Evolutionary conservation across 2,329 filamentous ascomycete species (phyloP).

Genomic region (Phyllosticta citrichinensis): DNA sequence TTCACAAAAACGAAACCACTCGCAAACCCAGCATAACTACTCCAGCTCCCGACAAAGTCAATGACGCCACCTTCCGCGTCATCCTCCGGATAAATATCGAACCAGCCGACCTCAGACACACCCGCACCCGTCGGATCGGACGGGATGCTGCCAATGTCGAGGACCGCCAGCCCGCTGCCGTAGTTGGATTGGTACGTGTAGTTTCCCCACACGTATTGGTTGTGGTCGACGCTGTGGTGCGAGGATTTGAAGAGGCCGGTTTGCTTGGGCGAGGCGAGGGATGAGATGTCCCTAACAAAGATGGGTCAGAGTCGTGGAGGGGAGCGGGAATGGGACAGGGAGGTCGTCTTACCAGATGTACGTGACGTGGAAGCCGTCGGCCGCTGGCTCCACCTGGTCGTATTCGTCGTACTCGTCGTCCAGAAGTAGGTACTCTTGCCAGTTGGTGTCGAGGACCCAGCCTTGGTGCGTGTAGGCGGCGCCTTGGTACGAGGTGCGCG

Average conservation of each 20-base stretch:
- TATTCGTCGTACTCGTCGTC: conserved; percentile 32
- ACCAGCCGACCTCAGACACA: conserved; percentile 34
- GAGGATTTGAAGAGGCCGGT: conserved; percentile 33
- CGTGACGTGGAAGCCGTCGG: conserved; percentile 26
- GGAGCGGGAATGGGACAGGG: neutral
- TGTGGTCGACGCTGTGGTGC: conserved; percentile 35
- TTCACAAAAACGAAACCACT: conserved; percentile 31
- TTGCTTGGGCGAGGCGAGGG: conserved; percentile 26
- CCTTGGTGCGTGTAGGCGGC: conserved; percentile 52
- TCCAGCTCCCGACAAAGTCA: conserved; percentile 36
- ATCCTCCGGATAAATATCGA: conserved; percentile 35
- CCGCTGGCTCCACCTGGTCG: conserved; percentile 24
- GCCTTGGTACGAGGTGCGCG: conserved; percentile 46
- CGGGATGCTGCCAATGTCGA: conserved; percentile 33
- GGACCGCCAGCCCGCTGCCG: conserved; percentile 31
- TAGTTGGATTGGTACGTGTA: conserved; percentile 36
- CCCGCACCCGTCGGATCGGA: conserved; percentile 30
- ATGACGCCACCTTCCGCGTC: conserved; percentile 31
- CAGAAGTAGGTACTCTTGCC: conserved; percentile 27
- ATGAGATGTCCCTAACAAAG: conserved; percentile 19
- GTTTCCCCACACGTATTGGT: conserved; percentile 36
- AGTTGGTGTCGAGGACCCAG: conserved; percentile 35
- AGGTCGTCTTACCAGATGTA: conserved; percentile 23
- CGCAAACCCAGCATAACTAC: conserved; percentile 31
- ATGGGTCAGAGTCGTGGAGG: neutral